Evolutionary conservation across 2,329 filamentous ascomycete species (phyloP).

Genomic region (Botryotinia globosa): DNA sequence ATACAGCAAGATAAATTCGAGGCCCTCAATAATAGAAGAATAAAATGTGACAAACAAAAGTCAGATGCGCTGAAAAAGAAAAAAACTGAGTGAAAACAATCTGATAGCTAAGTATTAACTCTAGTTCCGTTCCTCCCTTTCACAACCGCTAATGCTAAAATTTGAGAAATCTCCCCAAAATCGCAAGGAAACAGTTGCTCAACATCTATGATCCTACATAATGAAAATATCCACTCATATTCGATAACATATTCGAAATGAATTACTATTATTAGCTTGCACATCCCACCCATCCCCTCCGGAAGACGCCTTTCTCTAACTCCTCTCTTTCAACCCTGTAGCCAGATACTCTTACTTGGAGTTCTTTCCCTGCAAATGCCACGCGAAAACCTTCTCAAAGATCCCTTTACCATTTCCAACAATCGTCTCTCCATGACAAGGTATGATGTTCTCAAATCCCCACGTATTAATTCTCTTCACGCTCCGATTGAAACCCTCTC

Average conservation of each 20-base stretch:
- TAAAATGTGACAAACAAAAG: background rate
- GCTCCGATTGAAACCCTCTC: conserved; percentile 67
- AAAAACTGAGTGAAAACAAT: background rate
- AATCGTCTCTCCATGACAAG: conserved; percentile 91
- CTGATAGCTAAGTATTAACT: background rate
- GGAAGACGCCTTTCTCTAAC: background rate
- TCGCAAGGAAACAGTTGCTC: background rate
- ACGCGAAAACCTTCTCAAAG: conserved; percentile 76
- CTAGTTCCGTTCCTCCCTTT: background rate
- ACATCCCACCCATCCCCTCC: background rate
- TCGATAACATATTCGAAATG: background rate
- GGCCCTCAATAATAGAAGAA: background rate
- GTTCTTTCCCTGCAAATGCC: conserved; percentile 62
- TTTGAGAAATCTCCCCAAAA: background rate
- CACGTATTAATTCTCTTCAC: conserved; percentile 68
- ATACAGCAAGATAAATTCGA: background rate
- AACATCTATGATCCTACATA: background rate
- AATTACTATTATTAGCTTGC: conserved; percentile 3
- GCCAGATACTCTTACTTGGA: background rate
- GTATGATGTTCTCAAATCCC: conserved; percentile 83
- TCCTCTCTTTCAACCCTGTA: background rate
- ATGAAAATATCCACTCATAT: background rate
- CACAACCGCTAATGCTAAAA: background rate
- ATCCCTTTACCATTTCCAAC: conserved; percentile 69
- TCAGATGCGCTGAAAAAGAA: background rate